These are phyloP conservation scores for Malus hybrid DNA, from an alignment of 331 rosid species.

Conservation along the genomic window DNA sequence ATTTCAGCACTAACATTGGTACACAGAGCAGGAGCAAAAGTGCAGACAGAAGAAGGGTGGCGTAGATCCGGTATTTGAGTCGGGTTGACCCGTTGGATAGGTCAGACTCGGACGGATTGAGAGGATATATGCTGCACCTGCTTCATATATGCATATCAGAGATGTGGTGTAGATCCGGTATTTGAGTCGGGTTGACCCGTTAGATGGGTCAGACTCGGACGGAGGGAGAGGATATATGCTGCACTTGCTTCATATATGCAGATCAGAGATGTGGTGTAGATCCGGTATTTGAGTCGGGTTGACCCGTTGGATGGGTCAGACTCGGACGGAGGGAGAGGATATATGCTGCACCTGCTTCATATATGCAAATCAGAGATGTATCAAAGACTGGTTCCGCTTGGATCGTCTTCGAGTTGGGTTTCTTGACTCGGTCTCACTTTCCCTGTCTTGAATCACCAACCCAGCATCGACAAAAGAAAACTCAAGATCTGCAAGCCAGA, in stretches of 20 bases:
- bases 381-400: slow-evolving; percentile 25
- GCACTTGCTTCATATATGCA: neutral
- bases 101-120: too few species aligned
- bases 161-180: neutral
- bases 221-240: neutral
- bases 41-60: too few species aligned
- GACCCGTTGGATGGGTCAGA: neutral
- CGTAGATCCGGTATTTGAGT: too few species aligned
- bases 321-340: neutral
- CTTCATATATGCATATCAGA: neutral
- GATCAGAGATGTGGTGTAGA: neutral
- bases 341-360: too few species aligned
- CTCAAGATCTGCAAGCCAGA: slow-evolving; percentile 56
- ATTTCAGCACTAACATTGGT: too few species aligned
- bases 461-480: slow-evolving; percentile 33
- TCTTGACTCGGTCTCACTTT: slow-evolving; percentile 75
- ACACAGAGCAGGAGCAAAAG: too few species aligned
- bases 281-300: neutral
- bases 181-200: neutral
- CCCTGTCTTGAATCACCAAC: slow-evolving; percentile 54
- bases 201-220: neutral
- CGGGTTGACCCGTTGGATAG: too few species aligned
- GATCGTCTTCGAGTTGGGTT: slow-evolving; percentile 69
- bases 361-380: neutral
- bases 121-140: too few species aligned